Evolutionary conservation across 192 early-diverging fungal species (phyloP), one percentile per base, ranked within the genome.

Genomic region (Backusella westeae): DNA sequence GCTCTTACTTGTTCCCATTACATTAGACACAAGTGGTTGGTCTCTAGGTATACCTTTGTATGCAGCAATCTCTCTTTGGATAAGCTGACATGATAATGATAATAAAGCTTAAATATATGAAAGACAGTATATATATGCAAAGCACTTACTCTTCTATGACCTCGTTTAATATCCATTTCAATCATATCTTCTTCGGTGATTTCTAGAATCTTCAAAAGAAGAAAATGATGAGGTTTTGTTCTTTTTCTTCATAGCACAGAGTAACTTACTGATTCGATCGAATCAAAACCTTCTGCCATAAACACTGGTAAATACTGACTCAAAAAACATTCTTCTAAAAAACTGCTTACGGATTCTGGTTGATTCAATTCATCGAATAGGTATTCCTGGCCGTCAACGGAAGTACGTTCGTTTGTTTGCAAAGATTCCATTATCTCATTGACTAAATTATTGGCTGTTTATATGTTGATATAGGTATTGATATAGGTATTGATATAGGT

Each of bases 111-210:
- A 23, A n/a, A n/a, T 32, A 5, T 14, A 17, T n/a, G 23, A 71
- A 29, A 2, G 10, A 44, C 15, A 29, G 34, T 53, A 21, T 36
- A 3, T 38, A 29, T 39, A 21, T 17, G 3, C 19, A 71, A 66
- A 34, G 49, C 1, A 73, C 15, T 77, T 77, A 81, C 80, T 53
- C 80, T 77, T 75, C 80, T 52, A 42, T 81, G 80, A 39, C 80
- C 80, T 26, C 80, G 49, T 66, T 81, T 81, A 17, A 78, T 73
- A 17, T 71, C 35, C 76, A 81, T 77, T 19, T 53, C 73, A 7
- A 72, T 78, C 53, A 81, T 67, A 53, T 81, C 80, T 39, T 65
- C 34, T 75, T 81, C 80, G 0, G 76, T 75, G 6, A 81, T 72
- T 66, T 81, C 80, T 19, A 72, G 52, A 26, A 81, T 42, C 80